Percentiles rank a stretch among this genome's conserved stretches.
phyloP scores from a whole-genome alignment of 805 yeast genomes.

The Saccharomyces eubayanus region DNA sequence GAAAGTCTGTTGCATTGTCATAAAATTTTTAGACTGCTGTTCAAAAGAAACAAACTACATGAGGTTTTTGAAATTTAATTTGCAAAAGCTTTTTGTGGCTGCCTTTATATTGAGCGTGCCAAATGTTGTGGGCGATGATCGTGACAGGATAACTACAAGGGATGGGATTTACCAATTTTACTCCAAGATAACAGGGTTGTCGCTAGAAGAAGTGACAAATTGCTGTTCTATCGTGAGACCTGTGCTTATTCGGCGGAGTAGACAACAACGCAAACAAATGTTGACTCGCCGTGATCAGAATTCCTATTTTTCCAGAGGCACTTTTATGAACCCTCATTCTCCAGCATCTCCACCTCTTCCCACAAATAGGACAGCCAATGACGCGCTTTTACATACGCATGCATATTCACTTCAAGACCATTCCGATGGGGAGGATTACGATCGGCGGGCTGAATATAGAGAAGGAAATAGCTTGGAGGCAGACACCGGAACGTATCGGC shows the following conservation, averaged over 20 bases:
- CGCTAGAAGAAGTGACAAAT: slow-evolving; percentile 15
- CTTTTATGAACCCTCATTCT: neutral
- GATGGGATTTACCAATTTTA: slow-evolving; percentile 12
- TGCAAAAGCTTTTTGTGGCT: slow-evolving; percentile 17
- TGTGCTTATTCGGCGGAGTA: slow-evolving; percentile 13
- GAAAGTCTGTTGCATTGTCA: slow-evolving; percentile 18
- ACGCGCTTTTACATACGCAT: neutral
- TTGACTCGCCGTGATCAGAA: neutral
- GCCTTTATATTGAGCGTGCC: slow-evolving; percentile 18
- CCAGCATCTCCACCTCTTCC: neutral
- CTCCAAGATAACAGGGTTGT: slow-evolving; percentile 17
- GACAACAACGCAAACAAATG: slow-evolving; percentile 7
- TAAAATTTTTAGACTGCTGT: slow-evolving; percentile 20
- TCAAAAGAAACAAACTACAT: slow-evolving; percentile 14
- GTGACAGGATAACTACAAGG: slow-evolving; percentile 8
- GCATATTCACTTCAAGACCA: neutral
- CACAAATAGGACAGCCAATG: neutral
- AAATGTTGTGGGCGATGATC: slow-evolving; percentile 7
- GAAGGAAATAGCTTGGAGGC: neutral
- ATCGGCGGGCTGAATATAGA: neutral
- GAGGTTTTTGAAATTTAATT: slow-evolving; percentile 12
- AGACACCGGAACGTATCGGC: neutral
- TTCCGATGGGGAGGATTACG: neutral
- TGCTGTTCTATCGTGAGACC: slow-evolving; percentile 25
- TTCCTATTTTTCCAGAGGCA: neutral